A percentile compares a stretch with the other conserved stretches of the same genome.
These are phyloP conservation scores for Hamamelis virginiana DNA, from an alignment of 164 flowering plant genomes.

Conservation along the genomic window DNA sequence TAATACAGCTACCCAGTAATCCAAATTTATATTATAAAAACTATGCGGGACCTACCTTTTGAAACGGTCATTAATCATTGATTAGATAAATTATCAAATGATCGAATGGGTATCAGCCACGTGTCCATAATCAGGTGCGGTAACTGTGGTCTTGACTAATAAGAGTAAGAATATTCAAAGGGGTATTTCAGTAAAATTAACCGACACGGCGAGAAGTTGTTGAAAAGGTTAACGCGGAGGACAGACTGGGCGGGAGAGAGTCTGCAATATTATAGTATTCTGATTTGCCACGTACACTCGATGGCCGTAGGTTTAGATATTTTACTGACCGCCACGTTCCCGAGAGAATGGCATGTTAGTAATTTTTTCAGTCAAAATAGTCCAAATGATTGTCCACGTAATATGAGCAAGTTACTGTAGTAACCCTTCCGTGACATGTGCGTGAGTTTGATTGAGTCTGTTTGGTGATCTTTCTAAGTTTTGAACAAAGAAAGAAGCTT, in stretches of 20 bases:
- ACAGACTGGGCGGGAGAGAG: conserved; percentile 8
- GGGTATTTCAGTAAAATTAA: conserved; percentile 6
- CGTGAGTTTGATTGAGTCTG: neutral
- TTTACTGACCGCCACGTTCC: conserved; percentile 4
- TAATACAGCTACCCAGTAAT: neutral
- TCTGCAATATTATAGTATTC: neutral
- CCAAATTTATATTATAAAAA: too few species aligned
- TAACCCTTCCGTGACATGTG: conserved; percentile 10
- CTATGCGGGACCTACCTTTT: neutral
- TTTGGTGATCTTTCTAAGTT: neutral
- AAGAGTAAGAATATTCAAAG: neutral
- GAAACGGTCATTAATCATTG: neutral
- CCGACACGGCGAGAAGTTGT: conserved; percentile 7
- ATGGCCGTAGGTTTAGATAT: conserved; percentile 18
- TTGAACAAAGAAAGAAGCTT: conserved; percentile 17
- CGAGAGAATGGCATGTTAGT: neutral
- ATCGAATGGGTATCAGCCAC: conserved; percentile 2
- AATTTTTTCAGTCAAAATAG: too few species aligned
- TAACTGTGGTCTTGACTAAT: neutral
- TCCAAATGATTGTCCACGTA: too few species aligned
- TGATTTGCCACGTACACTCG: too few species aligned
- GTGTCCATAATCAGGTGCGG: neutral
- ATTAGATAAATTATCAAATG: too few species aligned
- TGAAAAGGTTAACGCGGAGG: conserved; percentile 24
- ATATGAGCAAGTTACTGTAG: neutral